Conservation (phyloP, 1,139 yeast species). For the Yamadazyma dendronema region DNA sequence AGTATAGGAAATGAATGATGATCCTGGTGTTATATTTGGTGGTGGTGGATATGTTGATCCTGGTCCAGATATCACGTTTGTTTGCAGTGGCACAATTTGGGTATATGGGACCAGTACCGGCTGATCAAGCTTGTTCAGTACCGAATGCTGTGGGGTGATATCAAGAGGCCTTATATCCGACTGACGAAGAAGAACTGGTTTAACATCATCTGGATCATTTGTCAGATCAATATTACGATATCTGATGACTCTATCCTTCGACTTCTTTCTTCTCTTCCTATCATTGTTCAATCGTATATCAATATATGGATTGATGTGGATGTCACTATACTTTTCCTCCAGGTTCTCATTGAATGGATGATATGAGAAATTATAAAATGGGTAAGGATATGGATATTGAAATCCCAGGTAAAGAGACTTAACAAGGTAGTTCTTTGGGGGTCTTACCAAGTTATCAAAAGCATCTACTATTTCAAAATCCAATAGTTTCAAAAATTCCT, state of each 20-base stretch:
- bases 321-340: slow-evolving; percentile 25
- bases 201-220: not conserved
- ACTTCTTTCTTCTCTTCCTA: not conserved
- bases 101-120: no score
- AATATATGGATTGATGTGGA: slow-evolving; percentile 35
- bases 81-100: no score
- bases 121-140: no score
- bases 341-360: slow-evolving; percentile 35
- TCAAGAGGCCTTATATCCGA: not conserved
- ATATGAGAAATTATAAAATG: slow-evolving; percentile 46
- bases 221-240: not conserved
- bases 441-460: slow-evolving; percentile 40
- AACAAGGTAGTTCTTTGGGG: slow-evolving; percentile 39
- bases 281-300: slow-evolving; percentile 32
- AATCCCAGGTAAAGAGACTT: slow-evolving; percentile 41
- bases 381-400: slow-evolving; percentile 48
- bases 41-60: no score
- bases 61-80: no score
- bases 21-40: no score
- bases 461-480: slow-evolving; percentile 37
- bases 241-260: not conserved
- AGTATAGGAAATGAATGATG: no score
- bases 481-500: slow-evolving; percentile 31
- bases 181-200: not conserved
- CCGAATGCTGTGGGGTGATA: no score